Evolutionary conservation across 2,329 filamentous ascomycete species (phyloP).

Genomic region (Ceratocystis papillata): DNA sequence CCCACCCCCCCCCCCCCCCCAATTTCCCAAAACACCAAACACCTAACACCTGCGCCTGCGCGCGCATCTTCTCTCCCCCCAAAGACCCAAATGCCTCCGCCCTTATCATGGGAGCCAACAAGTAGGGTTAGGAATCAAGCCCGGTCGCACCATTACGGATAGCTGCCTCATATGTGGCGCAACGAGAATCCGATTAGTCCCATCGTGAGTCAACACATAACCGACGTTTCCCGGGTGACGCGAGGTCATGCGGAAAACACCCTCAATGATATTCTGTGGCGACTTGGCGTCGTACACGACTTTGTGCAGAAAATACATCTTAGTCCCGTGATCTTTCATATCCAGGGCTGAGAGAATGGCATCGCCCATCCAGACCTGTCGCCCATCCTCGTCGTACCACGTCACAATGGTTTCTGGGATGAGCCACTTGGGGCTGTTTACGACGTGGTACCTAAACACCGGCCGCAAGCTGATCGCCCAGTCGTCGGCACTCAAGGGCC

Average conservation of each 20-base stretch:
- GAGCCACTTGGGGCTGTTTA: constrained; percentile 12
- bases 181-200: constrained; percentile 10
- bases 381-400: constrained; percentile 5
- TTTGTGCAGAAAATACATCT: constrained; percentile 6
- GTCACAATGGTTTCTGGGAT: constrained; percentile 12
- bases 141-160: constrained; percentile 12
- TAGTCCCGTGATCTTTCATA: constrained; percentile 10
- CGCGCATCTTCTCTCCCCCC: background rate
- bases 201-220: constrained; percentile 11
- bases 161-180: constrained; percentile 11
- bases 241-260: constrained; percentile 8
- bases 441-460: constrained; percentile 3
- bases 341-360: constrained; percentile 4
- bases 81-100: background rate
- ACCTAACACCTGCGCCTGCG: background rate
- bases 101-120: background rate
- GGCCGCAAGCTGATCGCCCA: constrained; percentile 6
- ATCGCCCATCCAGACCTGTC: constrained; percentile 8
- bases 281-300: constrained; percentile 6
- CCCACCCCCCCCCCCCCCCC: too few species aligned
- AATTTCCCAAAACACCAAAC: background rate
- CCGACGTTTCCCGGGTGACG: constrained; percentile 7
- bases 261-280: constrained; percentile 5
- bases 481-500: constrained; percentile 8
- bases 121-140: constrained; percentile 6